A percentile compares a stretch with the other conserved stretches of the same genome.
phyloP scores from a whole-genome alignment of 371 early-diverging fungal species.

The Apophysomyces trapeziformis region DNA sequence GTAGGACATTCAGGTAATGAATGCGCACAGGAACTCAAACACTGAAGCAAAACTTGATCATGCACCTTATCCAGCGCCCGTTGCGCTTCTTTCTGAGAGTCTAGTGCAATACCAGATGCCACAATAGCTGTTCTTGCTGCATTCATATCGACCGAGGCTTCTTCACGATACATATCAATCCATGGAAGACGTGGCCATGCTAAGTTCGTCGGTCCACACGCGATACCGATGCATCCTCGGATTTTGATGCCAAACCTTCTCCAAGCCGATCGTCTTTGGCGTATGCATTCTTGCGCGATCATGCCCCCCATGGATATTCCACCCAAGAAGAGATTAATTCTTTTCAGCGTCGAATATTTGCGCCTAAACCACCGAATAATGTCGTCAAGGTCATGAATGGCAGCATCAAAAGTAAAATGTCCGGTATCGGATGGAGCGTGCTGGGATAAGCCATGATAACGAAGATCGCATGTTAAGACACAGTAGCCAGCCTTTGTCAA shows the following conservation, averaged over 20 bases:
- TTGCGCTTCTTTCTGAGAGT: conserved; percentile 20
- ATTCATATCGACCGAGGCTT: conserved; percentile 21
- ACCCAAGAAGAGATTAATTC: conserved; percentile 26
- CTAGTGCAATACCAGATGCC: conserved; percentile 15
- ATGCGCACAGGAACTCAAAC: conserved; percentile 25
- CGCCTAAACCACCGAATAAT: conserved; percentile 23
- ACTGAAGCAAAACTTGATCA: conserved; percentile 24
- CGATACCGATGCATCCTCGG: conserved; percentile 32
- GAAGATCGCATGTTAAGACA: conserved; percentile 36
- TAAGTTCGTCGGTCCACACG: conserved; percentile 27
- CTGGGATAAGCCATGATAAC: conserved; percentile 43
- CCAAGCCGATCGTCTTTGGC: conserved; percentile 8
- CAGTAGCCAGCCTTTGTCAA: conserved; percentile 28
- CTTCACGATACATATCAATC: conserved; percentile 29
- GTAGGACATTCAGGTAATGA: conserved; percentile 12
- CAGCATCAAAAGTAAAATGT: conserved; percentile 19
- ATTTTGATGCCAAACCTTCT: conserved; percentile 11
- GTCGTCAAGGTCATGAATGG: conserved; percentile 25
- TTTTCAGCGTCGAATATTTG: conserved; percentile 4
- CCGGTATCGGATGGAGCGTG: not conserved
- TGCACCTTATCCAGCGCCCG: conserved; percentile 26
- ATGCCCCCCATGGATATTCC: conserved; percentile 53
- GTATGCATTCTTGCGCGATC: conserved; percentile 26
- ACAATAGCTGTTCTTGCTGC: conserved; percentile 23
- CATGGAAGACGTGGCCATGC: conserved; percentile 29